Base-by-base conservation (phyloP, 495 filamentous ascomycete species). In the Hypoxylon rickii region DNA sequence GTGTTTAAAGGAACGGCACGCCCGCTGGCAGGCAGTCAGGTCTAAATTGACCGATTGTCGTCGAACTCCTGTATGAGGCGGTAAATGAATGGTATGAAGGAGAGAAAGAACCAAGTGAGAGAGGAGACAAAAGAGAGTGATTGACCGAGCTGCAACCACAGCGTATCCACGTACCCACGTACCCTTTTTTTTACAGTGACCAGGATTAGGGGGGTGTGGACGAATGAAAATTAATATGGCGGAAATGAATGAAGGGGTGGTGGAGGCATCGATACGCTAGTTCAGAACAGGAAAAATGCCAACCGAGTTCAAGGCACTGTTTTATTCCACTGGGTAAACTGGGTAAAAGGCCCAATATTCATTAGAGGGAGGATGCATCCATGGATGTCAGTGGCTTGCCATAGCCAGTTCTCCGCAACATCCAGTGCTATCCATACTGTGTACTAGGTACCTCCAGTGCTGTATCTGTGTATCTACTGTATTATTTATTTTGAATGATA, bases 1-100 rank as follows among this genome's bases (percentile, higher is more conserved):
- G 36, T 4, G 10, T 31, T 58, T 66, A 50, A 79, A 79, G 49
- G 77, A 79, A 72, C 66, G 76, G 68, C 70, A 69, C 68, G 74
- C 76, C 75, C 64, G 71, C 72, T 74, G 70, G 72, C 73, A 74
- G 72, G 73, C 70, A 62, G 61, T 67, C 57, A 43, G 56, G 62
- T 56, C 53, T n/a, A n/a, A 15, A 42, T 45, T 48, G 61, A 57
- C 49, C 50, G 61, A 53, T 65, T 67, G 63, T 64, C 63, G 58
- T 64, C 51, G 55, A 55, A 65, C 58, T 67, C 48, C 60, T 58
- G 49, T 31, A 57, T 51, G 53, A 65, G 55, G 51, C 44, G 55
- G 43, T 65, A 57, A 55, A 64, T 55, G 51, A 61, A 56, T 55
- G 56, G 63, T 54, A 58, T 67, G 72, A 73, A 54, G 55, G 64